Evolutionary conservation across 1,139 yeast genomes (phyloP).

Genomic region (Pneumocystis sp.): DNA sequence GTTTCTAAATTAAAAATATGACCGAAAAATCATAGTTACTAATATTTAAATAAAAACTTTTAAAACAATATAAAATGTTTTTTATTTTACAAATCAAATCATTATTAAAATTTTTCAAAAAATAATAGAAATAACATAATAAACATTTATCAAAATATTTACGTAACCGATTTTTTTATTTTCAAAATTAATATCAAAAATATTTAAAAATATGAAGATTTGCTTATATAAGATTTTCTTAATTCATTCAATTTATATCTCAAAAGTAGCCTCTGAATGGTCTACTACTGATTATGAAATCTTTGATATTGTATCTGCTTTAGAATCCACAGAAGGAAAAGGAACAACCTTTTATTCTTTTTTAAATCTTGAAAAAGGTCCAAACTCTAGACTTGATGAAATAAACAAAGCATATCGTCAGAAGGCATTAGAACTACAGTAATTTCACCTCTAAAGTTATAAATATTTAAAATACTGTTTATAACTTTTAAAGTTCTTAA

Average conservation of each 20-base stretch:
- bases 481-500: neutral
- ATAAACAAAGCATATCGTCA: conserved; percentile 62
- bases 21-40: neutral
- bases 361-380: conserved; percentile 38
- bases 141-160: neutral
- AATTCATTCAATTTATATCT: neutral
- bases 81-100: neutral
- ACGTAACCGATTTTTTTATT: neutral
- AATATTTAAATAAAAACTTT: neutral
- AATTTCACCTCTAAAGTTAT: neutral
- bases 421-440: conserved; percentile 51
- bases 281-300: conserved; percentile 30
- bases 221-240: neutral
- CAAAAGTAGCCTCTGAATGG: conserved; percentile 5
- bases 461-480: neutral
- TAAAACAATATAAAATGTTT: neutral
- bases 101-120: neutral
- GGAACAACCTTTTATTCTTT: conserved; percentile 55
- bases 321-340: conserved; percentile 48
- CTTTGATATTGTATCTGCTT: conserved; percentile 54
- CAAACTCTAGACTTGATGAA: conserved; percentile 43
- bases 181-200: neutral
- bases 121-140: neutral
- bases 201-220: neutral
- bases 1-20: neutral